Conservation (phyloP, 495 filamentous ascomycete genomes). For the Talaromyces wortmannii region DNA sequence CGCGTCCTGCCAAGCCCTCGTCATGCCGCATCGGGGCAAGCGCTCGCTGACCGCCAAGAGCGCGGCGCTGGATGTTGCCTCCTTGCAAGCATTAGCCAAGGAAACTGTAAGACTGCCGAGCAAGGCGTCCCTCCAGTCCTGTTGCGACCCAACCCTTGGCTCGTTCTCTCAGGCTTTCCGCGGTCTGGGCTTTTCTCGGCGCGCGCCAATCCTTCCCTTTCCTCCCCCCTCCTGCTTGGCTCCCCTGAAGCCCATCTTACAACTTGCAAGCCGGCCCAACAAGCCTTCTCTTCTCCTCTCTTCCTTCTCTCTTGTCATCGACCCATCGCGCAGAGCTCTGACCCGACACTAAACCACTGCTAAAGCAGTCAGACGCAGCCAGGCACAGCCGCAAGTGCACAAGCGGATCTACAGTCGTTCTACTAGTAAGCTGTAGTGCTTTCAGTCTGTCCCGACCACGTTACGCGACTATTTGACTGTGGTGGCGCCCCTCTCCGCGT, state of each 20-base stretch:
- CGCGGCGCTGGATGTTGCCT: too few relatives aligned
- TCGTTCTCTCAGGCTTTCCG: neutral
- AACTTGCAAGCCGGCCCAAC: too few relatives aligned
- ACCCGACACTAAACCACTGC: neutral
- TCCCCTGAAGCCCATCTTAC: neutral
- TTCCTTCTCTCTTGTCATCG: neutral
- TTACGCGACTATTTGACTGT: neutral
- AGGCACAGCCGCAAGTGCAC: too few relatives aligned
- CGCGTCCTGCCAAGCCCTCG: too few relatives aligned
- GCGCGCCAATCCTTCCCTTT: neutral
- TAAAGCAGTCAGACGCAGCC: too few relatives aligned
- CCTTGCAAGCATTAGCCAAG: too few relatives aligned
- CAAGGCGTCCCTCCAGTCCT: neutral
- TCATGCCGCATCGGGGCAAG: too few relatives aligned
- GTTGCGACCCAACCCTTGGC: neutral
- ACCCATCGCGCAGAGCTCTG: neutral
- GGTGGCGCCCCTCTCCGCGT: neutral
- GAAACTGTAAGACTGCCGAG: neutral
- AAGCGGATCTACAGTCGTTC: too few relatives aligned
- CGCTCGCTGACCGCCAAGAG: too few relatives aligned
- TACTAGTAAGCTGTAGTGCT: neutral
- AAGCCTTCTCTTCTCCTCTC: neutral
- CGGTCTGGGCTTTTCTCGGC: slow-evolving; percentile 5
- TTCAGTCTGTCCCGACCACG: neutral
- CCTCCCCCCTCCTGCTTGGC: neutral